Percentiles rank a stretch among this genome's conserved stretches.
Evolutionary conservation across 805 yeast genomes (phyloP).

Genomic region (Kodamaea sagamina): DNA sequence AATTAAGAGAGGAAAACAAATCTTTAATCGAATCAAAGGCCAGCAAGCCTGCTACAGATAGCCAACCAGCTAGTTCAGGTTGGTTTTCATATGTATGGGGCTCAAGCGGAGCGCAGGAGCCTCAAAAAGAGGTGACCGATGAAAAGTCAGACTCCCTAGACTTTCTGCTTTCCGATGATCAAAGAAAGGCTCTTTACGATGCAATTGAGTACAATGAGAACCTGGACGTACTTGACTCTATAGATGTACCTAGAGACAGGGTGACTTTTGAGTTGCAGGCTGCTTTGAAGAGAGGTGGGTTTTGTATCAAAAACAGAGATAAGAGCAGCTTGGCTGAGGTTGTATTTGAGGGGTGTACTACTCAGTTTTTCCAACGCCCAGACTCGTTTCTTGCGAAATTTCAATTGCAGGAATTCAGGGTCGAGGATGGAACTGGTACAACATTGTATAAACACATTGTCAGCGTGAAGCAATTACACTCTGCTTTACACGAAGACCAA

Average conservation of each 20-base stretch:
- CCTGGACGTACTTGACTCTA: slow-evolving; percentile 48
- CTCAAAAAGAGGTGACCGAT: slow-evolving; percentile 23
- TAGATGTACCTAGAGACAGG: slow-evolving; percentile 72
- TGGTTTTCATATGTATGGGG: slow-evolving; percentile 79
- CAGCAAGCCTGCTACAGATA: slow-evolving; percentile 4
- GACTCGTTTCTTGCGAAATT: slow-evolving; percentile 74
- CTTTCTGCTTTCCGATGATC: slow-evolving; percentile 70
- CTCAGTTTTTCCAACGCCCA: slow-evolving; percentile 72
- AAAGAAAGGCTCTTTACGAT: slow-evolving; percentile 83
- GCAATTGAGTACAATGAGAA: slow-evolving; percentile 89
- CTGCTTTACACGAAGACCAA: slow-evolving; percentile 31
- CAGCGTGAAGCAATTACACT: slow-evolving; percentile 67
- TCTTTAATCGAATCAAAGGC: slow-evolving; percentile 26
- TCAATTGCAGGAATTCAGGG: slow-evolving; percentile 75
- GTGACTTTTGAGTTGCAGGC: slow-evolving; percentile 68
- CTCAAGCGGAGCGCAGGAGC: slow-evolving; percentile 23
- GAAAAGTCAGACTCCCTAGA: slow-evolving; percentile 32
- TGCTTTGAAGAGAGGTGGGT: slow-evolving; percentile 72
- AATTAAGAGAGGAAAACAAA: slow-evolving; percentile 57
- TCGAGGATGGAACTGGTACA: slow-evolving; percentile 82
- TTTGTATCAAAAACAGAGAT: slow-evolving; percentile 54
- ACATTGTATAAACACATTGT: slow-evolving; percentile 86
- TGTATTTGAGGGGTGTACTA: slow-evolving; percentile 77
- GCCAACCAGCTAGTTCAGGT: slow-evolving; percentile 36
- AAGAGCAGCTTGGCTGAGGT: slow-evolving; percentile 63